Evolutionary conservation across 176 grass and related monocot species (phyloP), one percentile per base, ranked within the genome.

Genomic region (Cymbopogon citratus): DNA sequence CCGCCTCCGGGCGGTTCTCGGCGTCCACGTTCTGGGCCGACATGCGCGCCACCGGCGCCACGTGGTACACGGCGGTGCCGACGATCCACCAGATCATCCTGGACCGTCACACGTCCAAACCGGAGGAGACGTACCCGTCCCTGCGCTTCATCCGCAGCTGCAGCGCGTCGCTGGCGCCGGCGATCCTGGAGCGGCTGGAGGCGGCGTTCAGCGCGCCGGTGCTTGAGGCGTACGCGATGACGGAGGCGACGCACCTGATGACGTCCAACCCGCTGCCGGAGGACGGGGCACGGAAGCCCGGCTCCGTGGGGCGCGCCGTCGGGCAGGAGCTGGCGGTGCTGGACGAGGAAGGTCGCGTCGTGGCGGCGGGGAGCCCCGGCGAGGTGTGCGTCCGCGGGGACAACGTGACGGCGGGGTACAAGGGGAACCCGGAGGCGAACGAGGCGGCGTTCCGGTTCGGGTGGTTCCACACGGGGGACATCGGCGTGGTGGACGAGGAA

Each of bases 401-500:
- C 1, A 99, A 95, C 83, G 92, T 95, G 27, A 95, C 96, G 34
- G 38, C 7, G 1, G 96, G 92, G 10, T 99, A 95, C 87, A 93
- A 91, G 80, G 59, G 78, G 29, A 93, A 87, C 69, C 82, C 76
- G 28, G 81, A 69, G 43, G 96, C 87, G 14, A 99, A 93, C 86
- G 39, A 88, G 64, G 74, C 73, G 43, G 91, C 96, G 33, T 99
- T 95, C 75, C 33, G 26, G 26, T 88, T 93, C 77, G 92, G 82
- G 6, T 99, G 96, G 96, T 99, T 99, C 85, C 96, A 95, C 90
- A 99, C 96, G 5, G 92, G 96, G 11, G 96, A 99, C 87, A 75
- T 95, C 76, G 92, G 96, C 12, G 88, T 85, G 29, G 31, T 75
- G 0, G 95, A 98, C 70, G 86, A 73, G 3, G 82, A 88, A 0